These are phyloP conservation scores for Penicillium paxilli DNA, from an alignment of 495 filamentous ascomycete genomes.

Conservation along the genomic window DNA sequence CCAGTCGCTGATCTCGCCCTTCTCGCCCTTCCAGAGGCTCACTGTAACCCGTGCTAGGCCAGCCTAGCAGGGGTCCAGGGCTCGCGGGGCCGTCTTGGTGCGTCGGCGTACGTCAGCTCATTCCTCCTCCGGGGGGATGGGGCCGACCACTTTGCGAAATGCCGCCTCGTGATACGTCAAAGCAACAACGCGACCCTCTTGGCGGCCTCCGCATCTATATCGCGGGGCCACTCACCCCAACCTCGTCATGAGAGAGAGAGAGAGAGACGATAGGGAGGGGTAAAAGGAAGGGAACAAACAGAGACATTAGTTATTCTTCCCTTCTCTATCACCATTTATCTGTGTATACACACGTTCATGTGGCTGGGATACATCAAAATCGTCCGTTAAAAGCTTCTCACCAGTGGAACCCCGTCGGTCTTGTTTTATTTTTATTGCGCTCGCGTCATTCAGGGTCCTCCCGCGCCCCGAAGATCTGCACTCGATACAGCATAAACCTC, in stretches of 20 bases:
- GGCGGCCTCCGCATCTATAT: conserved; percentile 7
- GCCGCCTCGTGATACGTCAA: conserved; percentile 16
- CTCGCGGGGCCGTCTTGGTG: conserved; percentile 2
- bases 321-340: not conserved
- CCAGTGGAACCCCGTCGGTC: not conserved
- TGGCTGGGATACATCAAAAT: not conserved
- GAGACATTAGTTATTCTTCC: not conserved
- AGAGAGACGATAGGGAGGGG: not conserved
- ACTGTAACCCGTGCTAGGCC: conserved; percentile 11
- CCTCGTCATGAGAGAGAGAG: not conserved
- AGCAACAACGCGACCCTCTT: conserved; percentile 3
- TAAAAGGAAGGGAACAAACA: not conserved
- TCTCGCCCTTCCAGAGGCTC: conserved; percentile 17
- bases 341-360: not conserved
- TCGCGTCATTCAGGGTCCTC: conserved; percentile 8
- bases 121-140: conserved; percentile 10
- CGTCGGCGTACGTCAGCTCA: conserved; percentile 25
- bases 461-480: conserved; percentile 9
- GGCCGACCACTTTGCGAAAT: conserved; percentile 1
- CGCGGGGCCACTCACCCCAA: conserved; percentile 1
- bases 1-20: conserved; percentile 14
- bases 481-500: conserved; percentile 9
- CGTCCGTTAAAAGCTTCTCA: not conserved
- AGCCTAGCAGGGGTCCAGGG: conserved; percentile 12
- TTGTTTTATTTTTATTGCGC: conserved; percentile 12